Conservation (phyloP, 495 filamentous ascomycete species). For the Penicillium daleae region DNA sequence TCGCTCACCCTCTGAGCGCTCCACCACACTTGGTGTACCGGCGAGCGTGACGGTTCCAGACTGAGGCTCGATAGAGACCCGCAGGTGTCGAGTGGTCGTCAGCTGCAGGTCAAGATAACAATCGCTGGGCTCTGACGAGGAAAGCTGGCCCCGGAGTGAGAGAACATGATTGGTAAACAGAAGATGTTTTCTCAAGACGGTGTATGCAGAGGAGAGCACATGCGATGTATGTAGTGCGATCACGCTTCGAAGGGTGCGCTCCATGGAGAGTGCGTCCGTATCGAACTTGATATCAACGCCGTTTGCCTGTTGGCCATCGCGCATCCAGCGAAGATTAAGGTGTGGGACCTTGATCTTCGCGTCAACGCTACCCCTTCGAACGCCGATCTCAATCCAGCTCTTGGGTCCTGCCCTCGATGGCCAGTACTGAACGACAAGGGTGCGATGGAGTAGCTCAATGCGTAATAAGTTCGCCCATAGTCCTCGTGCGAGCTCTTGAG, state of each 20-base stretch:
- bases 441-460: conserved; percentile 75
- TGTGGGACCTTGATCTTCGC: conserved; percentile 39
- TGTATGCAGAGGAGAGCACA: conserved; percentile 63
- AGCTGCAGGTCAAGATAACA: conserved; percentile 70
- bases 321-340: conserved; percentile 81
- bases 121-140: conserved; percentile 63
- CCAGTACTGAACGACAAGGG: conserved; percentile 91
- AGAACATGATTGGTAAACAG: conserved; percentile 62
- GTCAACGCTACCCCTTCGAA: conserved; percentile 55
- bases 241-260: conserved; percentile 69
- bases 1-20: conserved; percentile 48
- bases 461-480: conserved; percentile 77
- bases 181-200: conserved; percentile 55
- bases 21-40: conserved; percentile 46
- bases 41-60: conserved; percentile 48
- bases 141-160: conserved; percentile 57
- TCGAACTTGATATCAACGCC: conserved; percentile 68
- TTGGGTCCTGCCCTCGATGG: conserved; percentile 64
- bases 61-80: conserved; percentile 69
- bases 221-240: conserved; percentile 74
- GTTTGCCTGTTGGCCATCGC: conserved; percentile 72
- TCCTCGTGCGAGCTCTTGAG: conserved; percentile 61
- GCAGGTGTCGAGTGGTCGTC: conserved; percentile 57
- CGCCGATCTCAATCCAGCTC: conserved; percentile 89
- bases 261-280: conserved; percentile 67